Evolutionary conservation across 805 yeast genomes (phyloP), one percentile per base, ranked within the genome.

Genomic region (Huiozyma sinensis): DNA sequence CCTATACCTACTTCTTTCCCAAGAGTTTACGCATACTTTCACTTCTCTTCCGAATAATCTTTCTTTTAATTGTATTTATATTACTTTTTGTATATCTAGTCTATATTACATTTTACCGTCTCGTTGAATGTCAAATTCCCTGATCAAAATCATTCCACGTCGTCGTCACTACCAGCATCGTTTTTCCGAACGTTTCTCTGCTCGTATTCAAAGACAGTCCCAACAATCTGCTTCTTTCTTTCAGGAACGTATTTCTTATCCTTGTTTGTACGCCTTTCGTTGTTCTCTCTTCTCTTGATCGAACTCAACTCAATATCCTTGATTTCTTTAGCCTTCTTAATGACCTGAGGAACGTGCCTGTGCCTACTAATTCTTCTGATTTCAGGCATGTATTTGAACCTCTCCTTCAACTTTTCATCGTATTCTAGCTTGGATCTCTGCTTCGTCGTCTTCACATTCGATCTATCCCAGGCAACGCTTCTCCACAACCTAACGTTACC

Each of bases 351-450:
- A 43, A 90, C 72, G 61, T 92, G 97, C 63, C 98, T 79, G 67
- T 92, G 97, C 64, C 89, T 78, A 29, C 87, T 69, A 49, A 92
- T 92, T 55, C 97, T 75, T 58, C 77, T 78, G 57, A 92, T 83
- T 65, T 92, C 98, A 1, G 98, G 98, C 97, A 92, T 89, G 68
- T 81, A 81, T 68, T 85, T 85, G 72, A 77, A 92, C 60, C 95
- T 76, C 58, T 90, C 95, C 65, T 89, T 89, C 64, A 92, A 75
- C 41, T 94, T 90, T 43, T 77, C 84, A 61, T 87, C 95, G 65
- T 92, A 90, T 64, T 90, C 96, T 55, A 88, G 68, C 64, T 86
- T 85, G 54, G 80, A 67, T 61, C 92, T 77, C 65, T 86, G 83
- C 55, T 83, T 77, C 7, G 92, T 68, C 2, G 92, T 79, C 66